phyloP scores from a whole-genome alignment of 106 monocot species.

The Cymbidium sinense region DNA sequence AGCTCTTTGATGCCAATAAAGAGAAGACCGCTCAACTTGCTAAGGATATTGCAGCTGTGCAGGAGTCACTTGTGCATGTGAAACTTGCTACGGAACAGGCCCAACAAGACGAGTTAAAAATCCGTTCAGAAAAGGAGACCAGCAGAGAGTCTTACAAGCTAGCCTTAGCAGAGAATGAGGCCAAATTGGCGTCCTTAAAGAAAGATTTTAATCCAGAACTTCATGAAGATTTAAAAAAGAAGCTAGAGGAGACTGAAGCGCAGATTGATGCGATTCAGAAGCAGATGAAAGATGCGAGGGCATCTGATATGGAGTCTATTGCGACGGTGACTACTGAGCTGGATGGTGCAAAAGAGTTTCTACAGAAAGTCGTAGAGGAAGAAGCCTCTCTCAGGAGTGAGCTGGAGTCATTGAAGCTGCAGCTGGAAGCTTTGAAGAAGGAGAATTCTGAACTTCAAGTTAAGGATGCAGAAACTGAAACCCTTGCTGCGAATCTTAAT shows the following conservation, averaged over 20 bases:
- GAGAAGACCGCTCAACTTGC: slow-evolving; percentile 46
- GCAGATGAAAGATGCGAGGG: slow-evolving; percentile 34
- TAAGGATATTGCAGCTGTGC: slow-evolving; percentile 42
- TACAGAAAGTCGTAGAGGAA: slow-evolving; percentile 58
- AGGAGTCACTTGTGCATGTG: slow-evolving; percentile 57
- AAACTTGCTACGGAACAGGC: slow-evolving; percentile 59
- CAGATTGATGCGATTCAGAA: slow-evolving; percentile 40
- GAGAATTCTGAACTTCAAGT: slow-evolving; percentile 56
- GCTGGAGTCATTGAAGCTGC: slow-evolving; percentile 47
- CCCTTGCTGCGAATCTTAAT: slow-evolving; percentile 37
- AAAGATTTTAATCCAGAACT: slow-evolving; percentile 51
- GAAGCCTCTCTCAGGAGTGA: slow-evolving; percentile 41
- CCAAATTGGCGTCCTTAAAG: slow-evolving; percentile 36
- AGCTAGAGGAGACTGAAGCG: slow-evolving; percentile 35
- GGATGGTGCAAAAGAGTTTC: slow-evolving; percentile 54
- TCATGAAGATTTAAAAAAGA: slow-evolving; percentile 26
- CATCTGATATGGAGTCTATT: slow-evolving; percentile 42
- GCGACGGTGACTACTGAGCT: slow-evolving; percentile 39
- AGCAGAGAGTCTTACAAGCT: slow-evolving; percentile 28
- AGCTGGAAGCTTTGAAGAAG: slow-evolving; percentile 50
- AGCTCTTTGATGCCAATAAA: slow-evolving; percentile 30
- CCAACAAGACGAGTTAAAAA: slow-evolving; percentile 36
- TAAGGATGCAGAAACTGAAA: slow-evolving; percentile 67
- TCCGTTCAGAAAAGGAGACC: slow-evolving; percentile 46
- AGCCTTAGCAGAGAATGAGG: slow-evolving; percentile 40